These are phyloP conservation scores for Yamagishiella unicocca DNA, from an alignment of 139 green algal genomes.

Conservation along the genomic window DNA sequence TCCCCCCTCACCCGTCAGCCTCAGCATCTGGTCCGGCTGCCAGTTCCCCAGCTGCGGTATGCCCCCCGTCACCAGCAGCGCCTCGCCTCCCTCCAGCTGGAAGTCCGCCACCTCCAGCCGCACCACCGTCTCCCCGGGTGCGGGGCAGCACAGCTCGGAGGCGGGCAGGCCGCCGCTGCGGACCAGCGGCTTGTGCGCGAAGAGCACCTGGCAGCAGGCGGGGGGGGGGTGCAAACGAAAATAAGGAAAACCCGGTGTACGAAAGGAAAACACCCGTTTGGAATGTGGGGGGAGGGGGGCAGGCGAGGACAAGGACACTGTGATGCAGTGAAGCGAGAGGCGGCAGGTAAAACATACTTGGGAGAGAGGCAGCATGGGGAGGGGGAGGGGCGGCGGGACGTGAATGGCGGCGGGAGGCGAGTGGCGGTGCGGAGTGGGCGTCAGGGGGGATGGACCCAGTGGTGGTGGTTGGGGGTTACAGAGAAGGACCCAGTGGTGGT, in stretches of 20 bases:
- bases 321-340: too few relatives aligned
- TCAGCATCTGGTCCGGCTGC: conserved; percentile 78
- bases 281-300: not conserved
- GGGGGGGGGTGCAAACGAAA: too few relatives aligned
- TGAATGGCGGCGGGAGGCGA: not conserved
- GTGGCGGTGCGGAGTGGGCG: too few relatives aligned
- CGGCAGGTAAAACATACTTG: too few relatives aligned
- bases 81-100: conserved; percentile 60
- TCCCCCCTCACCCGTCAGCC: conserved; percentile 64
- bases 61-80: conserved; percentile 76
- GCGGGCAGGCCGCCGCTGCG: conserved; percentile 12
- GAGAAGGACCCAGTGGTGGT: too few relatives aligned
- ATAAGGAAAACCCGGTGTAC: too few relatives aligned
- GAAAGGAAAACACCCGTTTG: too few relatives aligned
- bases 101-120: conserved; percentile 68
- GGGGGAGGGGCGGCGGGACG: not conserved
- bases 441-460: too few relatives aligned
- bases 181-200: conserved; percentile 23
- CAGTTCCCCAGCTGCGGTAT: conserved; percentile 82
- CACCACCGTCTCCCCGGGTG: conserved; percentile 61
- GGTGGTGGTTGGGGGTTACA: too few relatives aligned
- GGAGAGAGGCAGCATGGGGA: not conserved
- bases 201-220: conserved; percentile 5
- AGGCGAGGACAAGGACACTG: too few relatives aligned
- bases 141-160: not conserved